Percentiles rank a stretch among this genome's conserved stretches.
Conservation (phyloP, 2,329 filamentous ascomycete species). For the Fusarium falciforme region DNA sequence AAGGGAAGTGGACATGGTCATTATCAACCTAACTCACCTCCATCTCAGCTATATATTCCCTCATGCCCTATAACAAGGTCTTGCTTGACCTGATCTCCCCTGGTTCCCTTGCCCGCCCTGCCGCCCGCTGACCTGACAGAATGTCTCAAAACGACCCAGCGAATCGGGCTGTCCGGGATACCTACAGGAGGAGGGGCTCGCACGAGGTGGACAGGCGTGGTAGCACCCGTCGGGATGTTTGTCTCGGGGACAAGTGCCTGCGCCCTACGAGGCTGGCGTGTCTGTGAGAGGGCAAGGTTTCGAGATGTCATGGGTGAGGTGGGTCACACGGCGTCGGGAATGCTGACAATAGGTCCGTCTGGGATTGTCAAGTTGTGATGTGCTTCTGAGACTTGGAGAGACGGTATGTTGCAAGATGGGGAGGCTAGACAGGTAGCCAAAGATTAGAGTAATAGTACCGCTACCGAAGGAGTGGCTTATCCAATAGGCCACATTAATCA, state of each 20-base stretch:
- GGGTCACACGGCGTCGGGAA: constrained; percentile 16
- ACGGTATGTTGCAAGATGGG: neutral
- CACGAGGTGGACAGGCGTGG: constrained; percentile 7
- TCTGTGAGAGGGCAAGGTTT: constrained; percentile 24
- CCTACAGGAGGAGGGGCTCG: constrained; percentile 1
- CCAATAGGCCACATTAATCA: constrained; percentile 53
- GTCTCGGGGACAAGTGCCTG: constrained; percentile 3
- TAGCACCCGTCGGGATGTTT: constrained; percentile 32
- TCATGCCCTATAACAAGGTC: constrained; percentile 3
- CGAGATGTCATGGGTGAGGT: neutral
- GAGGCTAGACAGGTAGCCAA: neutral
- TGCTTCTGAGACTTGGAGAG: neutral
- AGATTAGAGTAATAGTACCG: neutral
- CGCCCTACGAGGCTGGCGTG: constrained; percentile 7
- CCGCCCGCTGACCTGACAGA: constrained; percentile 11
- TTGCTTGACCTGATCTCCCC: neutral
- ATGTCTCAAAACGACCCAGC: constrained; percentile 18
- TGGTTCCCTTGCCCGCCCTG: neutral
- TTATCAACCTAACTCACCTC: neutral
- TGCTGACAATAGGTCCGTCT: neutral
- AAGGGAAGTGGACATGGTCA: neutral
- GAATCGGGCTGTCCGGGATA: constrained; percentile 23
- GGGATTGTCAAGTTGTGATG: neutral
- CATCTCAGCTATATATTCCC: neutral
- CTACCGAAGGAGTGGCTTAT: neutral